These are phyloP conservation scores for Yarrowia galli DNA, from an alignment of 1,139 yeast genomes.

Conservation along the genomic window DNA sequence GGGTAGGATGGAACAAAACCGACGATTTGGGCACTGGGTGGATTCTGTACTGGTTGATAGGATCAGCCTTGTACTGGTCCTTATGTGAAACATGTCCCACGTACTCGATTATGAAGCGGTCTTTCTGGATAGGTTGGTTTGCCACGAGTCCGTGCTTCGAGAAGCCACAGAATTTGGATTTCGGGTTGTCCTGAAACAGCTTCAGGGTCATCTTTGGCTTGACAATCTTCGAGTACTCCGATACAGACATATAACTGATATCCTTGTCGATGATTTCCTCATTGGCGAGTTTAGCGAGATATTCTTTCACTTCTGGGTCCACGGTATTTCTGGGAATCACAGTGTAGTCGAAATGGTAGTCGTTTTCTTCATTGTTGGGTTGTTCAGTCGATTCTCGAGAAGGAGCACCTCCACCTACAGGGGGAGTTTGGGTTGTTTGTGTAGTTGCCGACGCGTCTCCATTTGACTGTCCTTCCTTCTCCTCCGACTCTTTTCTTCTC, in stretches of 20 bases:
- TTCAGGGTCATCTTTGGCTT: constrained; percentile 51
- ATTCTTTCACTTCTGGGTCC: constrained; percentile 16
- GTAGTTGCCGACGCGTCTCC: constrained; percentile 34
- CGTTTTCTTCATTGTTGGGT: constrained; percentile 40
- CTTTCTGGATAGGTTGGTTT: constrained; percentile 55
- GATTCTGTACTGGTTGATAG: constrained; percentile 76
- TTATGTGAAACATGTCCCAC: constrained; percentile 77
- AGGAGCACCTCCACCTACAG: not conserved
- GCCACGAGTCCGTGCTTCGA: constrained; percentile 67
- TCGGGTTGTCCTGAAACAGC: constrained; percentile 62
- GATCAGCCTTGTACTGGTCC: constrained; percentile 66
- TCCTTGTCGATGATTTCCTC: constrained; percentile 27
- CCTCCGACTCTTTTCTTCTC: constrained; percentile 12
- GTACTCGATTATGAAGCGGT: constrained; percentile 66
- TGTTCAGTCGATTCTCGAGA: constrained; percentile 34
- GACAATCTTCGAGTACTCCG: constrained; percentile 45
- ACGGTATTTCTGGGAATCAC: constrained; percentile 23
- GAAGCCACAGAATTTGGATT: constrained; percentile 74
- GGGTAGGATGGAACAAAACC: constrained; percentile 61
- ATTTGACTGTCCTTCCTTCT: constrained; percentile 32
- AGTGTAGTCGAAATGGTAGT: constrained; percentile 40
- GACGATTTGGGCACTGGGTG: constrained; percentile 88
- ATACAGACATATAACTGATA: constrained; percentile 28
- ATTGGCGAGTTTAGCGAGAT: constrained; percentile 11
- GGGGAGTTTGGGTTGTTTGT: constrained; percentile 12